Base-by-base conservation (phyloP, 1,139 yeast genomes). In the Meyerozyma elateridarum region DNA sequence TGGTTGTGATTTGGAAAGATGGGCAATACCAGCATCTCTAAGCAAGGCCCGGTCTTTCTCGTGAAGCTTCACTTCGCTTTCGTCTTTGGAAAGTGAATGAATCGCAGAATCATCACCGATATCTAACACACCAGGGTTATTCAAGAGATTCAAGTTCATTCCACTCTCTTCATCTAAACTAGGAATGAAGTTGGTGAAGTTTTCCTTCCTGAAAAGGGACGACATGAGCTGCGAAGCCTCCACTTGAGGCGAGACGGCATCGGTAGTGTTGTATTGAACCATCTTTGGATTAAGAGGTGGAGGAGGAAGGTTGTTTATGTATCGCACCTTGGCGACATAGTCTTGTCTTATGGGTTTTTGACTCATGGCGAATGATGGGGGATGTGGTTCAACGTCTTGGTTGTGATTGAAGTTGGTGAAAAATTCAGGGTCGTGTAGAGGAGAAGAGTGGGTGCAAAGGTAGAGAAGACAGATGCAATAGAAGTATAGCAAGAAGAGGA, bases 231-330 rank as follows among this genome's bases (percentile, higher is more conserved):
- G 69, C 30, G 89, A 73, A 6, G 85, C 72, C 37, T 73, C 77
- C 55, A 49, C 67, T 64, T 46, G 67, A 48, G 66, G 56, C 11
- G 73, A 51, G 28, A 51, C 44, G 22, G 49, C 49, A 32, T 60
- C 65, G 6, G 70, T 64, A 20, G 64, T 52, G 59, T 69, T 54
- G 43, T 75, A 71, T 36, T 79, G 74, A 36, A 91, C 58, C 38
- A 88, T 70, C 56, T 85, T 87, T 15, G 99, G 97, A 33, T 95
- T 88, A 41, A 93, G 71, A 15, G 93, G 85, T 8, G 98, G 97
- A 2, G 96, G 91, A 11, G 98, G 98, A 20, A 91, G 66, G 49
- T 79, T 85, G 54, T 91, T 91, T 39, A 78, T 77, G 55, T 88
- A 91, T 51, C 95, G 75, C 35, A 85, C 77, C 46, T 85, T 82